A percentile compares a stretch with the other conserved stretches of the same genome.
Conservation (phyloP, 257 asterid genomes). For the Knoxia roxburghii region DNA sequence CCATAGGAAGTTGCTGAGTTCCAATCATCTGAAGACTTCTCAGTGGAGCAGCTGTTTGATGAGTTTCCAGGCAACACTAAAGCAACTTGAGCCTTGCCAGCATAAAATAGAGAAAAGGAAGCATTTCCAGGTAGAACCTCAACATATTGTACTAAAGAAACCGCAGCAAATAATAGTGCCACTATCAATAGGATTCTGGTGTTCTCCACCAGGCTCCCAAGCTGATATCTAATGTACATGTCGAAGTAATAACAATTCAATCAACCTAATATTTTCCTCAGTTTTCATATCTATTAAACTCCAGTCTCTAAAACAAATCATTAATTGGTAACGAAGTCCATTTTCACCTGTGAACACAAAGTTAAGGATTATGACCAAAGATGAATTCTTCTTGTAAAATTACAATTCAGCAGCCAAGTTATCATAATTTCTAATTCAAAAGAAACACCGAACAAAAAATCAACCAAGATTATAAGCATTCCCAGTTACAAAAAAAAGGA, state of each 20-base stretch:
- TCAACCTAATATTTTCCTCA: not conserved
- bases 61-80: constrained; percentile 17
- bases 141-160: constrained; percentile 52
- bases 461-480: not conserved
- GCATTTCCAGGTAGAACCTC: constrained; percentile 54
- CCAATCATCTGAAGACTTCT: constrained; percentile 8
- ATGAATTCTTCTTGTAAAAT: no score
- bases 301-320: not conserved
- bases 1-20: constrained; percentile 21
- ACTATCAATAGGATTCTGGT: constrained; percentile 49
- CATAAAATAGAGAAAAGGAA: constrained; percentile 38
- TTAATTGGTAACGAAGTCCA: not conserved
- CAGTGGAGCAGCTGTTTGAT: constrained; percentile 10
- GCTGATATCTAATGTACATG: constrained; percentile 44
- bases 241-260: constrained; percentile 16
- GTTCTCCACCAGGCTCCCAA: constrained; percentile 38
- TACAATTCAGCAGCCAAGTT: not conserved
- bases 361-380: no score
- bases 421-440: not conserved
- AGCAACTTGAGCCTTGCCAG: constrained; percentile 25
- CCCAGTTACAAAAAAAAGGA: no score
- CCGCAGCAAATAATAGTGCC: constrained; percentile 46
- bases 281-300: not conserved
- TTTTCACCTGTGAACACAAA: not conserved
- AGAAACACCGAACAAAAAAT: not conserved